phyloP scores from a whole-genome alignment of 2,329 filamentous ascomycete genomes.

The Dothideomycetes sp. region DNA sequence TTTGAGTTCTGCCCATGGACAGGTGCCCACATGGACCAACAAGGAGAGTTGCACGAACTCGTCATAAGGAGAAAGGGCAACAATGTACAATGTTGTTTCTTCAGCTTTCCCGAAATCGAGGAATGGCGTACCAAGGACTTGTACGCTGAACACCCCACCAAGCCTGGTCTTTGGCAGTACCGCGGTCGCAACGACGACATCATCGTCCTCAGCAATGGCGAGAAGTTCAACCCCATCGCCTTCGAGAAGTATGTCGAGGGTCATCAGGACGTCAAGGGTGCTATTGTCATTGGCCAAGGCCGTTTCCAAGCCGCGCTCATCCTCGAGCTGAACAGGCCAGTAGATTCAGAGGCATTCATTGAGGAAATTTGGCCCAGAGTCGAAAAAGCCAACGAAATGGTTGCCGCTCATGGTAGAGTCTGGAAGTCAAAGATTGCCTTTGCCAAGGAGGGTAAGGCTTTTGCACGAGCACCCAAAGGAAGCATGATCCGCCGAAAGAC shows the following conservation, averaged over 20 bases:
- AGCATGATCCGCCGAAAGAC: slow-evolving; percentile 33
- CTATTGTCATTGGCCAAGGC: slow-evolving; percentile 21
- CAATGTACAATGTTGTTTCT: slow-evolving; percentile 17
- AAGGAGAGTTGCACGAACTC: slow-evolving; percentile 22
- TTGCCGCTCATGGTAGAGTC: slow-evolving; percentile 32
- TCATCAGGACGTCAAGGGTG: slow-evolving; percentile 19
- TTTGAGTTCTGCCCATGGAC: slow-evolving; percentile 14
- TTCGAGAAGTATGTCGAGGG: slow-evolving; percentile 15
- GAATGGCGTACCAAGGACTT: slow-evolving; percentile 20
- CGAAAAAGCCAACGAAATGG: slow-evolving; percentile 30
- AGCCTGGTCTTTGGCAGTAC: slow-evolving; percentile 16
- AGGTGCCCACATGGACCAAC: slow-evolving; percentile 8
- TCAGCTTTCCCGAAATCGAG: slow-evolving; percentile 20
- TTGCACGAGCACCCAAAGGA: slow-evolving; percentile 35
- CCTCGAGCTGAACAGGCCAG: slow-evolving; percentile 15
- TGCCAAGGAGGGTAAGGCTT: slow-evolving; percentile 30
- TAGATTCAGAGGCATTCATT: slow-evolving; percentile 17
- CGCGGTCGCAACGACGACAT: slow-evolving; percentile 19
- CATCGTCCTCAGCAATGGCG: slow-evolving; percentile 20
- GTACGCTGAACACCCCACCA: slow-evolving; percentile 17
- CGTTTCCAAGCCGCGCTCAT: slow-evolving; percentile 20
- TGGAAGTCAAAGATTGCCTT: slow-evolving; percentile 32
- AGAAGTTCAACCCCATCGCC: slow-evolving; percentile 18
- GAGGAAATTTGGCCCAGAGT: slow-evolving; percentile 36
- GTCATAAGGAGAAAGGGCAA: slow-evolving; percentile 23